A percentile compares a stretch with the other conserved stretches of the same genome.
Conservation (phyloP, 305 asterid species). For the Striga hermonthica region DNA sequence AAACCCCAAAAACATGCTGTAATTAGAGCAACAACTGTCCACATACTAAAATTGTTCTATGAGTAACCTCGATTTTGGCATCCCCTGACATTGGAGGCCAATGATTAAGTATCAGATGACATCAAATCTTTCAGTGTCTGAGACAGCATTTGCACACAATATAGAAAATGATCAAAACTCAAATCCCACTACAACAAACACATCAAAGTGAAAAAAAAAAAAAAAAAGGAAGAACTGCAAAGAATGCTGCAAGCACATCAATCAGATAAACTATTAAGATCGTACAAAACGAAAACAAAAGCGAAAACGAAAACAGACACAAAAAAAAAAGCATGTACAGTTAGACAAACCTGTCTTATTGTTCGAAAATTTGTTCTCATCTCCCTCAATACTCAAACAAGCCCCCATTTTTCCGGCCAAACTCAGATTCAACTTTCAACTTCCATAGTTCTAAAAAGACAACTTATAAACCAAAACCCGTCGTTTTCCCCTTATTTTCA, state of each 20-base stretch:
- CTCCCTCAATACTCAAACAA: constrained; percentile 49
- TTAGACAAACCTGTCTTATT: constrained; percentile 33
- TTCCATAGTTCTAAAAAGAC: background rate
- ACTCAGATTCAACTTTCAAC: constrained; percentile 37
- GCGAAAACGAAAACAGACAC: constrained; percentile 11
- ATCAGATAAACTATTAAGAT: too few species aligned
- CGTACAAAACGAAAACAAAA: background rate
- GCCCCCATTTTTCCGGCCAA: constrained; percentile 38
- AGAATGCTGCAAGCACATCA: too few species aligned
- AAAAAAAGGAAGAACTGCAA: too few species aligned
- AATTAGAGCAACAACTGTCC: constrained; percentile 2
- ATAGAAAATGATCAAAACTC: constrained; percentile 13
- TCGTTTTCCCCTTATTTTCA: constrained; percentile 10
- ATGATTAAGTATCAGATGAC: background rate
- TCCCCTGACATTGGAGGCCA: background rate
- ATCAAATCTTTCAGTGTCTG: constrained; percentile 1
- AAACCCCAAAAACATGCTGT: constrained; percentile 22
- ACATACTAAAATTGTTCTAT: background rate
- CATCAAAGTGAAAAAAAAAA: too few species aligned
- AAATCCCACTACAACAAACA: constrained; percentile 16
- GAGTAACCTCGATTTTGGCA: background rate
- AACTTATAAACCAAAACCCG: constrained; percentile 28
- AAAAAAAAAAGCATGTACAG: constrained; percentile 22
- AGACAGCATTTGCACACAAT: constrained; percentile 15
- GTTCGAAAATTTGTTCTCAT: constrained; percentile 36